Evolutionary conservation across 352 stramenopile species (phyloP).

Genomic region (Blastocystis sp.): DNA sequence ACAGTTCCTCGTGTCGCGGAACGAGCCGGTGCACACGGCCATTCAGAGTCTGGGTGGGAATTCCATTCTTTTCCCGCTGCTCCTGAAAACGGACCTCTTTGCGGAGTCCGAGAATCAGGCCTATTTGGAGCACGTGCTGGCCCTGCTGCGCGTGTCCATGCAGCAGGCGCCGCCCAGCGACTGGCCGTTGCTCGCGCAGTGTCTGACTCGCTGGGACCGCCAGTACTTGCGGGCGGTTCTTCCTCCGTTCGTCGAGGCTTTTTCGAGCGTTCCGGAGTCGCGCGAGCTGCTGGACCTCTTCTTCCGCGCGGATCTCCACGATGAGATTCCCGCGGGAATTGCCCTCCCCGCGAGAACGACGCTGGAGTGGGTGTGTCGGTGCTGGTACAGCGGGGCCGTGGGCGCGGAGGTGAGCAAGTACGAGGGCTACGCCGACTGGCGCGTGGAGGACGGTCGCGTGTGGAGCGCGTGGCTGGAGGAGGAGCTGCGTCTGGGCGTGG

Average conservation of each 20-base stretch:
- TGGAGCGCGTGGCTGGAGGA: neutral
- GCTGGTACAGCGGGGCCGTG: neutral
- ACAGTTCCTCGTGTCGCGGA: neutral
- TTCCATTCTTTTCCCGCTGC: conserved; percentile 15
- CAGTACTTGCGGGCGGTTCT: neutral
- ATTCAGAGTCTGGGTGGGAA: neutral
- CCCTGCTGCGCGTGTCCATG: neutral
- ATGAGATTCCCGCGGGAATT: neutral
- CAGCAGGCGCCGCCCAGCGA: neutral
- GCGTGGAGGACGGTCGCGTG: neutral
- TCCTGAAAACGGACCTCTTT: neutral
- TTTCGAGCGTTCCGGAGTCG: neutral
- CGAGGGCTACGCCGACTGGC: neutral
- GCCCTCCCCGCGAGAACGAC: neutral
- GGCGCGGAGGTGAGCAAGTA: neutral
- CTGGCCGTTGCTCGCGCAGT: conserved; percentile 15
- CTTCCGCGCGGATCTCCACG: neutral
- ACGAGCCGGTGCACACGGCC: neutral
- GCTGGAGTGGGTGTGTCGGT: neutral
- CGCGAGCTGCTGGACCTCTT: neutral
- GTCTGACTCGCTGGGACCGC: neutral
- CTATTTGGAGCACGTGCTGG: neutral
- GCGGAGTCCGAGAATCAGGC: neutral
- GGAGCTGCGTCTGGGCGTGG: neutral
- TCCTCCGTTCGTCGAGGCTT: neutral